These are phyloP conservation scores for Arachis monticola DNA, from an alignment of 331 rosid species.

Conservation along the genomic window DNA sequence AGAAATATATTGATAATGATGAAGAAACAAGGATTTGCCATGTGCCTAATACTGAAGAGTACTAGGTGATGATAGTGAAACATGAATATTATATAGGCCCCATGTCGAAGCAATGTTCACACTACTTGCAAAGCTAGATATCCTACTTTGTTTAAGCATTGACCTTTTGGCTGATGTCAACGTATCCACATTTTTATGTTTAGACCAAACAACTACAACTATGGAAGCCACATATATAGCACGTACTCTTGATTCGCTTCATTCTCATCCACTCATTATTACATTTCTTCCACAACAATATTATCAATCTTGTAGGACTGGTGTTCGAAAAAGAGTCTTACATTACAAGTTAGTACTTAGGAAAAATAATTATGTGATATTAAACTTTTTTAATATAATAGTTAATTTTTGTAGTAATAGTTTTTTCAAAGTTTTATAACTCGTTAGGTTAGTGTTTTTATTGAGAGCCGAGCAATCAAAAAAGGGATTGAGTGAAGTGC, in stretches of 20 bases:
- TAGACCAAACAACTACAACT: slow-evolving; percentile 23
- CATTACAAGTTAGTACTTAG: no score
- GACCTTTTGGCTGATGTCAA: not conserved
- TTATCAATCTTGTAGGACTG: no score
- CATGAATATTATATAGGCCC: slow-evolving; percentile 35
- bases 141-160: slow-evolving; percentile 24
- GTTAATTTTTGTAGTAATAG: no score
- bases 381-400: no score
- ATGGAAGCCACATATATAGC: not conserved
- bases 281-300: no score
- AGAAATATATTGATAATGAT: not conserved
- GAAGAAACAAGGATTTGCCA: slow-evolving; percentile 11
- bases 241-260: not conserved
- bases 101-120: slow-evolving; percentile 2
- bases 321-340: no score
- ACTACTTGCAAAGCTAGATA: slow-evolving; percentile 7
- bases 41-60: slow-evolving; percentile 33
- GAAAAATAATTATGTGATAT: no score
- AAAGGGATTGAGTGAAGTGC: no score
- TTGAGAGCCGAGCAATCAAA: no score
- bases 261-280: not conserved
- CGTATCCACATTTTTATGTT: slow-evolving; percentile 23
- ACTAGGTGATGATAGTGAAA: slow-evolving; percentile 32
- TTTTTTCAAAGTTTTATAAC: no score
- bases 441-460: no score